Evolutionary conservation across 768 basidiomycete genomes (phyloP).

Genomic region (Tulasnella sp.): DNA sequence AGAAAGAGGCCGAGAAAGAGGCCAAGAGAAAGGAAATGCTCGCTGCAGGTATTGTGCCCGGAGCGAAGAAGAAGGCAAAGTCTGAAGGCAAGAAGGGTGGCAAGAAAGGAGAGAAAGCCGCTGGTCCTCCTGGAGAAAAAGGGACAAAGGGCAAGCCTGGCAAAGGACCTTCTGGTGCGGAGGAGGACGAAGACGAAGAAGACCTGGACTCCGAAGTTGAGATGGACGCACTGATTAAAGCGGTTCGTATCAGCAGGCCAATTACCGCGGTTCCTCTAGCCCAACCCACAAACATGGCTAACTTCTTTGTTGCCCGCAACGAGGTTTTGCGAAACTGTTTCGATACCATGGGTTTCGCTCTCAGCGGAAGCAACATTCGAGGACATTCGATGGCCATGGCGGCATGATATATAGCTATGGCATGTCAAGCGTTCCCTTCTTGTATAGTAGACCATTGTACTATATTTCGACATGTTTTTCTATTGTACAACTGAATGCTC

Average conservation of each 20-base stretch:
- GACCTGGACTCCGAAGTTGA: constrained; percentile 17
- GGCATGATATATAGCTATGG: neutral
- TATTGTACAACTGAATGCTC: too few species aligned
- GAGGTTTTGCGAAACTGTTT: constrained; percentile 15
- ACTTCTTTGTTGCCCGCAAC: constrained; percentile 17
- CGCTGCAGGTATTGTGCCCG: constrained; percentile 7
- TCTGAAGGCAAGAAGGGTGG: constrained; percentile 54
- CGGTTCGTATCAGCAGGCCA: constrained; percentile 3
- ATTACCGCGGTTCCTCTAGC: constrained; percentile 14
- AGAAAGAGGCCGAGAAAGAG: constrained; percentile 16
- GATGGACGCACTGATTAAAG: constrained; percentile 6
- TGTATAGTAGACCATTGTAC: too few species aligned
- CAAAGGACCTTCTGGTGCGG: neutral
- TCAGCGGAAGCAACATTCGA: constrained; percentile 6
- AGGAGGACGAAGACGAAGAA: constrained; percentile 13
- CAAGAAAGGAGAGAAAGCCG: constrained; percentile 43
- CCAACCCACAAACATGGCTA: constrained; percentile 3
- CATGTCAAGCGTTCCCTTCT: too few species aligned
- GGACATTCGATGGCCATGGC: neutral
- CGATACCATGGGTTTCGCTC: constrained; percentile 14
- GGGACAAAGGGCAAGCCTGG: constrained; percentile 3
- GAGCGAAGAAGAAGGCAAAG: constrained; percentile 9
- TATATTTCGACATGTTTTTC: too few species aligned
- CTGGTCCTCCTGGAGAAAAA: constrained; percentile 27
- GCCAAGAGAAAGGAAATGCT: constrained; percentile 14